A percentile compares a stretch with the other conserved stretches of the same genome.
These are phyloP conservation scores for Exophiala spinifera DNA, from an alignment of 2,329 filamentous ascomycete species.

Conservation along the genomic window DNA sequence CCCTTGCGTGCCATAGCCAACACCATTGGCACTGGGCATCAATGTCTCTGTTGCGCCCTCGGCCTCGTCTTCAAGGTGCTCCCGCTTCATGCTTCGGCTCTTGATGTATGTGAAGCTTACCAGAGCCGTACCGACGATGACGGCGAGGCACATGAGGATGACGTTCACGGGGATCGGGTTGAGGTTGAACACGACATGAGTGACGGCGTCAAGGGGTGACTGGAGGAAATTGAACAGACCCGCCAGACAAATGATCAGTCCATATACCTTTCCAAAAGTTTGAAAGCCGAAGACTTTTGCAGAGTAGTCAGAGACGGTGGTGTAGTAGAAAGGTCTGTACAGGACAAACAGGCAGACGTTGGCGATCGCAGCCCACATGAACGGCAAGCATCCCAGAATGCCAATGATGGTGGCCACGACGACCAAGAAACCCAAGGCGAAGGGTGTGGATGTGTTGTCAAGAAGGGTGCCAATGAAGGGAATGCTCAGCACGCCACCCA, in stretches of 20 bases:
- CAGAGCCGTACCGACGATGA: conserved; percentile 62
- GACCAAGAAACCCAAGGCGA: conserved; percentile 69
- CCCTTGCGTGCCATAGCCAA: conserved; percentile 25
- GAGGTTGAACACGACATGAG: conserved; percentile 67
- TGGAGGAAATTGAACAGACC: conserved; percentile 83
- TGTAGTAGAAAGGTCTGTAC: conserved; percentile 31
- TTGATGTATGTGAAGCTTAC: conserved; percentile 58
- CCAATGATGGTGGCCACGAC: conserved; percentile 70
- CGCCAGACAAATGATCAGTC: conserved; percentile 79
- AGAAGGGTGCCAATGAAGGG: conserved; percentile 81
- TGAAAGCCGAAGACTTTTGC: conserved; percentile 91
- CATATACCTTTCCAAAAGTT: conserved; percentile 93
- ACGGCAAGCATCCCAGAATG: conserved; percentile 69
- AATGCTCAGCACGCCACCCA: conserved; percentile 79
- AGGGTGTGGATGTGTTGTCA: conserved; percentile 70
- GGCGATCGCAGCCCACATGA: conserved; percentile 65
- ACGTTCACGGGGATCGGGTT: conserved; percentile 77
- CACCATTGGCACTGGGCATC: conserved; percentile 28
- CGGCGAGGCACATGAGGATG: conserved; percentile 59
- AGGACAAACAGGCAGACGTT: conserved; percentile 68
- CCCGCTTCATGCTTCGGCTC: conserved; percentile 36
- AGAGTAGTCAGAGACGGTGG: conserved; percentile 62
- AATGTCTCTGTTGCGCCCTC: conserved; percentile 26
- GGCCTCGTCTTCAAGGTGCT: conserved; percentile 29
- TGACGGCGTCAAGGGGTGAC: conserved; percentile 72